Base-by-base conservation (phyloP, 306 rosid species). In the Sindora glabra region DNA sequence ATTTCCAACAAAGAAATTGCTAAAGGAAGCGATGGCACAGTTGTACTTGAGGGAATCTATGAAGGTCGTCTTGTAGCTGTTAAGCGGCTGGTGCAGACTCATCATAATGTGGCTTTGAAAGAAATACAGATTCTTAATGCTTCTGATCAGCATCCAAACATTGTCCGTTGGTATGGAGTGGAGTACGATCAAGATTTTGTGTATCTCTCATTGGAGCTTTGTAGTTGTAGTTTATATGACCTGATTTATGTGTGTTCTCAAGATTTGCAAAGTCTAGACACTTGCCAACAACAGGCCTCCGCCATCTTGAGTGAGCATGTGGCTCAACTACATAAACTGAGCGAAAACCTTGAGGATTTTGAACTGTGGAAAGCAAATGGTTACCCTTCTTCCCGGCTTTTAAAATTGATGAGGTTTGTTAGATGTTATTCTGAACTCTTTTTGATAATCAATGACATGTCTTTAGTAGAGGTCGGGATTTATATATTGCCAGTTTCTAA, bases 1-100 rank as follows among this genome's bases (percentile, higher is more conserved):
- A 56, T 88, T 40, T 74, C 87, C 13, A 72, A 52, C 49, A 78
- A 40, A 39, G 86, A 82, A 77, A 88, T 88, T 37, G 89, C 90
- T 3, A 82, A 69, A 71, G 96, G 96, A 50, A 88, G 96, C 59
- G 82, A 88, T 26, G 96, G 94, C n/a, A 88, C 96, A 1, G 33
- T 88, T 71, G 85, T 88, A 4, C 76, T 85, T 2, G 86, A 85
- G 73, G 96, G 96, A 71, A 52, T 52, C 23, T 85, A 85, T 49
- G 96, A 88, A 63, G 79, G 83, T 21, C 71, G 83, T 24, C 56
- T 48, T 6, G 86, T 83, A 61, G 90, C 83, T 59, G 87, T 81
- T 46, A 77, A 81, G 52, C 83, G 87, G 54, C 84, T 81, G 64
- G 79, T 81, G 22, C 77, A 68, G 71, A 47, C 79, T 71, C 84